A percentile compares a stretch with the other conserved stretches of the same genome.
Evolutionary conservation across 148 eudicot species (phyloP).

Genomic region (Gaultheria prostrata): DNA sequence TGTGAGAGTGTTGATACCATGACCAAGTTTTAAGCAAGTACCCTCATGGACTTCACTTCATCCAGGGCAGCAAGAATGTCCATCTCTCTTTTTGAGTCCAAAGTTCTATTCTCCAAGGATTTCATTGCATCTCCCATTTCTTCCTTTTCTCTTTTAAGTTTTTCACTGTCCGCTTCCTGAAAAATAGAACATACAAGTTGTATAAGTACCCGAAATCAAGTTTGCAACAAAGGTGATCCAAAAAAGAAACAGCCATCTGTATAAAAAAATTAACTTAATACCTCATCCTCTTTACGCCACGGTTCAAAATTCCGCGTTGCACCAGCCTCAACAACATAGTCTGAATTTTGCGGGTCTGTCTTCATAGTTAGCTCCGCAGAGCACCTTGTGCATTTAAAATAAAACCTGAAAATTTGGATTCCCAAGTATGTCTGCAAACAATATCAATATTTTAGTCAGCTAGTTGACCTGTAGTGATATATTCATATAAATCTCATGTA

Average conservation of each 20-base stretch:
- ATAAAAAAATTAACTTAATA: slow-evolving; percentile 16
- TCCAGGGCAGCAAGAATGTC: slow-evolving; percentile 92
- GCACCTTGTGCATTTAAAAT: slow-evolving; percentile 86
- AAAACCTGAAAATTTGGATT: slow-evolving; percentile 82
- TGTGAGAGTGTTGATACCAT: not conserved
- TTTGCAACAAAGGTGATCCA: not conserved
- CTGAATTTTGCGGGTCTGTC: slow-evolving; percentile 92
- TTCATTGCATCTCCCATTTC: slow-evolving; percentile 99
- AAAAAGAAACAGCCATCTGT: slow-evolving; percentile 2
- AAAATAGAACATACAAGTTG: slow-evolving; percentile 4
- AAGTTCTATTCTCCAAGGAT: slow-evolving; percentile 86
- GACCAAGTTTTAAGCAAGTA: slow-evolving; percentile 11
- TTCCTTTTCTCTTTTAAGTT: slow-evolving; percentile 68
- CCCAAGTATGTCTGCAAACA: slow-evolving; percentile 80
- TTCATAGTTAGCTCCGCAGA: slow-evolving; percentile 80
- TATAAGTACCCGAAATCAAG: not conserved
- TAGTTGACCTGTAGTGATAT: not conserved
- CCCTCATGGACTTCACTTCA: slow-evolving; percentile 97
- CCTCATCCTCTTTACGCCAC: slow-evolving; percentile 93
- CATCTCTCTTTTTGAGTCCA: slow-evolving; percentile 93
- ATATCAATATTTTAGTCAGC: slow-evolving; percentile 1
- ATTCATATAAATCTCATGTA: not conserved
- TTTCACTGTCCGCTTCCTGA: slow-evolving; percentile 62
- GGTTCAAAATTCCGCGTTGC: slow-evolving; percentile 88
- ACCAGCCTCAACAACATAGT: slow-evolving; percentile 84